These are phyloP conservation scores for Verticillium longisporum DNA, from an alignment of 2,329 filamentous ascomycete genomes.

Conservation along the genomic window DNA sequence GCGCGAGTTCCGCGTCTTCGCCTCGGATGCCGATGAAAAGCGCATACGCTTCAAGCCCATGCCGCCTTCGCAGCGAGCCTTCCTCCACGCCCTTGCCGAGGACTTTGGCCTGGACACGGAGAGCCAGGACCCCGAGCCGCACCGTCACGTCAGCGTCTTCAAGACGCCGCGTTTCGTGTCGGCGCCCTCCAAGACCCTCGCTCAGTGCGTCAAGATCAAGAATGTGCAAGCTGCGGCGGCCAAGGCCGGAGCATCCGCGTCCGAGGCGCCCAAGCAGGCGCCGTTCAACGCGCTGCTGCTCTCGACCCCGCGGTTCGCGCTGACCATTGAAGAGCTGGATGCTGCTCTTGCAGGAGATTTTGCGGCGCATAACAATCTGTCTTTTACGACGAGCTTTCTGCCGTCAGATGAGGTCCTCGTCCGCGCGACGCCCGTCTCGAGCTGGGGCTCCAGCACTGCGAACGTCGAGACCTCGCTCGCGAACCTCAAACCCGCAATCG, in stretches of 20 bases:
- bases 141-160: slow-evolving; percentile 83
- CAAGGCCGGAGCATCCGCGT: slow-evolving; percentile 21
- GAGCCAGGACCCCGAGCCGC: slow-evolving; percentile 84
- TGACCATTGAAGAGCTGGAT: slow-evolving; percentile 69
- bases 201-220: slow-evolving; percentile 53
- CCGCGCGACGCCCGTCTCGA: slow-evolving; percentile 41
- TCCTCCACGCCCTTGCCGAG: slow-evolving; percentile 77
- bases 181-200: slow-evolving; percentile 70
- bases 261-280: slow-evolving; percentile 21
- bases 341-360: slow-evolving; percentile 46
- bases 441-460: slow-evolving; percentile 37
- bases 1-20: slow-evolving; percentile 75
- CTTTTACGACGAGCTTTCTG: slow-evolving; percentile 62
- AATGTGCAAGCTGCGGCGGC: slow-evolving; percentile 26
- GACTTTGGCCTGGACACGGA: slow-evolving; percentile 89
- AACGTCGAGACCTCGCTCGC: slow-evolving; percentile 38
- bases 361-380: slow-evolving; percentile 38
- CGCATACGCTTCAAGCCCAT: slow-evolving; percentile 84
- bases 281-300: slow-evolving; percentile 69
- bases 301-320: slow-evolving; percentile 60
- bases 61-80: slow-evolving; percentile 68
- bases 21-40: slow-evolving; percentile 61
- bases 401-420: slow-evolving; percentile 62
- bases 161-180: slow-evolving; percentile 76
- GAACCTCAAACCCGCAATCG: slow-evolving; percentile 36